These are phyloP conservation scores for Sisymbrium irio DNA, from an alignment of 345 rosid genomes.

Conservation along the genomic window DNA sequence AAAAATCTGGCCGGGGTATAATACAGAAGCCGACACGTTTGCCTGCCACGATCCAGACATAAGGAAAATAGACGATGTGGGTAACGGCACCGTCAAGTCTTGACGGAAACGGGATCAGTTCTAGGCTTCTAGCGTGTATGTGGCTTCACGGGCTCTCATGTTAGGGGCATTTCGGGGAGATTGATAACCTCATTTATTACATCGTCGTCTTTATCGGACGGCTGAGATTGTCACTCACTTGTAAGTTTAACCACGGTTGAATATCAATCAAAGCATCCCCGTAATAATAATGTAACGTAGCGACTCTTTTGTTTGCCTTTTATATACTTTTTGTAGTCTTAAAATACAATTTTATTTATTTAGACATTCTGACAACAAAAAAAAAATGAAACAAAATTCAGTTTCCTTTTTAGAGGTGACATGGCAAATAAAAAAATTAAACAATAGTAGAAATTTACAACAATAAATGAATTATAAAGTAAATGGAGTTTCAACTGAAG, in stretches of 20 bases:
- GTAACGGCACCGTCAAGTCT: slow-evolving; percentile 30
- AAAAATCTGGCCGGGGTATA: slow-evolving; percentile 27
- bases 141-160: slow-evolving; percentile 3
- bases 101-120: slow-evolving; percentile 22
- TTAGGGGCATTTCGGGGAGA: neutral
- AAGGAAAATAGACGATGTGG: slow-evolving; percentile 16
- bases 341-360: too few relatives aligned
- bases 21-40: slow-evolving; percentile 38
- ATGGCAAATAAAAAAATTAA: neutral
- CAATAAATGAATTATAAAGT: slow-evolving; percentile 2
- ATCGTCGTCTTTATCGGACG: slow-evolving; percentile 15
- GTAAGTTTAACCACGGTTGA: neutral
- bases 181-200: neutral
- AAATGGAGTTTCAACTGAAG: slow-evolving; percentile 18
- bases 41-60: slow-evolving; percentile 42
- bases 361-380: neutral
- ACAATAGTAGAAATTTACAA: neutral
- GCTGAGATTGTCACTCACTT: slow-evolving; percentile 4
- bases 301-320: slow-evolving; percentile 17
- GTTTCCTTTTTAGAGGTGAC: slow-evolving; percentile 27
- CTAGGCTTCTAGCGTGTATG: too few relatives aligned
- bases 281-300: slow-evolving; percentile 1
- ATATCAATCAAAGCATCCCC: neutral
- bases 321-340: too few relatives aligned
- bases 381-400: neutral